Evolutionary conservation across 768 basidiomycete species (phyloP).

Genomic region (Pleurotus cornucopiae): DNA sequence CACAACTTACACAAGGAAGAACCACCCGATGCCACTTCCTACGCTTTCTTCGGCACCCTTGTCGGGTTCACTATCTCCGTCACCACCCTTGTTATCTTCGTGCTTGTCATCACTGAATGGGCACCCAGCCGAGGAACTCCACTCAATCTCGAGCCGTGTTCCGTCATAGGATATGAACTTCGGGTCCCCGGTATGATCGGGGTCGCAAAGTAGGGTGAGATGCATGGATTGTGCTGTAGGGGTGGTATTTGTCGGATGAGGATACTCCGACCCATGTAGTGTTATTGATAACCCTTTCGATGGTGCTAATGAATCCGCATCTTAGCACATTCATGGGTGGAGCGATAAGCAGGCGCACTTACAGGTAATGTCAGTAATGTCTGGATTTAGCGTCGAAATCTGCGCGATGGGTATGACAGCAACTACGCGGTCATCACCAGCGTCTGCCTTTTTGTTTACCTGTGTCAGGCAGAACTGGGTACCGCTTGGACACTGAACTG

Average conservation of each 20-base stretch:
- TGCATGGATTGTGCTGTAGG: conserved; percentile 54
- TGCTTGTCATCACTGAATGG: conserved; percentile 23
- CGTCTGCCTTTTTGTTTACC: conserved; percentile 50
- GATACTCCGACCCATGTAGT: conserved; percentile 61
- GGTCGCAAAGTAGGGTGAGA: conserved; percentile 57
- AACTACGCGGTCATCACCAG: conserved; percentile 55
- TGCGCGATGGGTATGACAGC: conserved; percentile 75
- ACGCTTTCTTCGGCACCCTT: conserved; percentile 29
- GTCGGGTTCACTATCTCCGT: conserved; percentile 37
- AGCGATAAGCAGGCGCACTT: conserved; percentile 13
- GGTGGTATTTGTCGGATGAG: conserved; percentile 38
- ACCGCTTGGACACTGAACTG: conserved; percentile 55
- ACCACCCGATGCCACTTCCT: conserved; percentile 82
- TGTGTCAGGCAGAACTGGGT: conserved; percentile 74
- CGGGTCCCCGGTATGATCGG: conserved; percentile 37
- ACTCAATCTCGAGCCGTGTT: conserved; percentile 49
- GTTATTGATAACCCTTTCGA: conserved; percentile 50
- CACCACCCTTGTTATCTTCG: conserved; percentile 22
- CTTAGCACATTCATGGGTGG: conserved; percentile 11
- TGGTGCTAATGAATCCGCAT: conserved; percentile 29
- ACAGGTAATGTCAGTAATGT: conserved; percentile 34
- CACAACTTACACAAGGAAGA: conserved; percentile 72
- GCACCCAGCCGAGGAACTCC: conserved; percentile 63
- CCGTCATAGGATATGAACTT: conserved; percentile 60
- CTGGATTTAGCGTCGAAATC: conserved; percentile 27